phyloP scores from a whole-genome alignment of 345 rosid genomes.

The Eucalyptus decipiens region DNA sequence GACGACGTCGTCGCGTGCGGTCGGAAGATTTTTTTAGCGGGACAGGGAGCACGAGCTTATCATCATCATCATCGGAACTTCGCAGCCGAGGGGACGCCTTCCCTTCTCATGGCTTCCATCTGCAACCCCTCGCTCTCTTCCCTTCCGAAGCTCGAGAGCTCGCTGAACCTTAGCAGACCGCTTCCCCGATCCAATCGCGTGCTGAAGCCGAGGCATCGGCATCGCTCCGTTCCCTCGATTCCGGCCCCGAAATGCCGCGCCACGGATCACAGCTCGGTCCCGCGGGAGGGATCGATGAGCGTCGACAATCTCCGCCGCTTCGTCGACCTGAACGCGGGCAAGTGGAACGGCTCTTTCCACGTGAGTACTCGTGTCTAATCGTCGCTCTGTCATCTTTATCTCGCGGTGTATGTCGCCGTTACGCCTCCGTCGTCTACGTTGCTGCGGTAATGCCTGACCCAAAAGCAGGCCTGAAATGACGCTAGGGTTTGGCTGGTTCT shows the following conservation, averaged over 20 bases:
- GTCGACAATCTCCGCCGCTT: constrained; percentile 64
- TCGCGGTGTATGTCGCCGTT: not conserved
- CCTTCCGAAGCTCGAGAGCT: too few species aligned
- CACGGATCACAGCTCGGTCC: not conserved
- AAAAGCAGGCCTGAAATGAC: not conserved
- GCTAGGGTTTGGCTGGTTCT: not conserved
- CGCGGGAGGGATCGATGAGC: constrained; percentile 33
- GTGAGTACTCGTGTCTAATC: constrained; percentile 4
- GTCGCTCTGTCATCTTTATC: not conserved
- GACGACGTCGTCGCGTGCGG: not conserved
- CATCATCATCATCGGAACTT: too few species aligned
- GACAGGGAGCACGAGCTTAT: too few species aligned
- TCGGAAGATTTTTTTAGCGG: not conserved
- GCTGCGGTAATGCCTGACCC: not conserved
- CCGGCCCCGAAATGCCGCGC: constrained; percentile 14
- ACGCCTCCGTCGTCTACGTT: not conserved
- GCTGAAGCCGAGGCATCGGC: not conserved
- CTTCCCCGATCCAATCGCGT: too few species aligned
- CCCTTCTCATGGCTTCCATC: too few species aligned
- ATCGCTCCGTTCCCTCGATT: not conserved
- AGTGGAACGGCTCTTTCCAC: constrained; percentile 79
- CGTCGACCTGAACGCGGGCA: constrained; percentile 56
- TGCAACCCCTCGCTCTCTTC: too few species aligned
- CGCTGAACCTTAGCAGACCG: too few species aligned
- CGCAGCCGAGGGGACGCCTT: too few species aligned